Percentiles rank a stretch among this genome's conserved stretches.
These are phyloP conservation scores for Saksenaea oblongispora DNA, from an alignment of 371 early-diverging fungal species.

Conservation along the genomic window DNA sequence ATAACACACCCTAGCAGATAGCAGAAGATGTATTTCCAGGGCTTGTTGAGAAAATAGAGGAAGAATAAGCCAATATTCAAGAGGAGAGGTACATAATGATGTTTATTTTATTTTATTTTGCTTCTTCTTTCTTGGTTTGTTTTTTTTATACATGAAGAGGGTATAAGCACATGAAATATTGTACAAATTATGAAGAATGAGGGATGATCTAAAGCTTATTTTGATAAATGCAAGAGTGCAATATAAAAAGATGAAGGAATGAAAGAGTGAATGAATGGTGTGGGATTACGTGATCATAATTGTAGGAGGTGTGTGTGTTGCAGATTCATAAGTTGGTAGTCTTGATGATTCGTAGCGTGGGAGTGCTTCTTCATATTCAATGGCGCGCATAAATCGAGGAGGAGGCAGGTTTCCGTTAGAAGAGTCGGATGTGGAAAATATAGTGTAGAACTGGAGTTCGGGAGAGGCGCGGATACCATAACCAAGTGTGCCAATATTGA, in stretches of 20 bases:
- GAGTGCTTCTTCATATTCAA: conserved; percentile 36
- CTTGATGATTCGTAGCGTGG: conserved; percentile 30
- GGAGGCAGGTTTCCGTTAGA: background rate
- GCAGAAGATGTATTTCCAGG: no score
- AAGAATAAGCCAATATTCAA: no score
- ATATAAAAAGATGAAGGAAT: background rate
- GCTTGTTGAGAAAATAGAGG: no score
- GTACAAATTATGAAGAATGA: no score
- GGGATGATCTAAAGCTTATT: no score
- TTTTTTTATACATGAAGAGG: no score
- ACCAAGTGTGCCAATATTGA: conserved; percentile 42
- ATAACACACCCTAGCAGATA: no score
- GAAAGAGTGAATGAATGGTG: background rate
- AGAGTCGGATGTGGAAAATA: background rate
- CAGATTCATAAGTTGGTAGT: conserved; percentile 9
- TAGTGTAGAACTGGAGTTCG: conserved; percentile 18
- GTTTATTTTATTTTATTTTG: no score
- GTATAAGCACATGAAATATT: no score
- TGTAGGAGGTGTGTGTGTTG: background rate
- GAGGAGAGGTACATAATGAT: no score
- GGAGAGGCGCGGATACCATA: conserved; percentile 36
- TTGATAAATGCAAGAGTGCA: no score
- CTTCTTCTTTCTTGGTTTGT: no score
- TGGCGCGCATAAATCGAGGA: conserved; percentile 28
- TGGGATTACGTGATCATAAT: background rate